Conservation (phyloP, 805 yeast species). For the Zygoascus biomembranicola region DNA sequence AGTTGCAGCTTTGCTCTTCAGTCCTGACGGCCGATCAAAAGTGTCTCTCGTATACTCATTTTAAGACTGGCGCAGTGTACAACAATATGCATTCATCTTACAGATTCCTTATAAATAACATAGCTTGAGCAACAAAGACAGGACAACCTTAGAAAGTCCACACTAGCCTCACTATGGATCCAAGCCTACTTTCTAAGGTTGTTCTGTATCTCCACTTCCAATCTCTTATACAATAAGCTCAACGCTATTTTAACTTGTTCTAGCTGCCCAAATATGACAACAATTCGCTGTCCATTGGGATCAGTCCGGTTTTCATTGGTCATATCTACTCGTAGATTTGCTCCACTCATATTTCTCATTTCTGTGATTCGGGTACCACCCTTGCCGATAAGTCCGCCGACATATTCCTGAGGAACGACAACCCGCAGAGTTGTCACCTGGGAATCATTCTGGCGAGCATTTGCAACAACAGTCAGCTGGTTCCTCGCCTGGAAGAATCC, state of each 20-base stretch:
- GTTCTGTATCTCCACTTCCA: neutral
- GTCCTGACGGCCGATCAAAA: too few relatives aligned
- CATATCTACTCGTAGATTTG: slow-evolving; percentile 58
- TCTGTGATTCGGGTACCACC: slow-evolving; percentile 78
- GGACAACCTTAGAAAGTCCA: too few relatives aligned
- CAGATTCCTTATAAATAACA: too few relatives aligned
- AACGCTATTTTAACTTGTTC: neutral
- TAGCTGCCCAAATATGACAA: neutral
- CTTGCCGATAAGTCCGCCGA: slow-evolving; percentile 80
- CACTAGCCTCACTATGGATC: too few relatives aligned
- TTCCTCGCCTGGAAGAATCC: slow-evolving; percentile 11
- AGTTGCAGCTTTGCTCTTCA: too few relatives aligned
- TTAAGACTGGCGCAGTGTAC: too few relatives aligned
- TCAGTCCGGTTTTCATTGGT: neutral
- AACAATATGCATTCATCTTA: too few relatives aligned
- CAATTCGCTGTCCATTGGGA: neutral
- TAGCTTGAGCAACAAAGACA: too few relatives aligned
- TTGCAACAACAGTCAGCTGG: slow-evolving; percentile 2
- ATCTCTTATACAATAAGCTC: neutral
- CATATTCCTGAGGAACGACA: slow-evolving; percentile 65
- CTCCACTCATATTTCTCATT: slow-evolving; percentile 65
- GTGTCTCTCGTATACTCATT: too few relatives aligned
- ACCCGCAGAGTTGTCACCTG: slow-evolving; percentile 49
- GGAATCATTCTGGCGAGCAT: slow-evolving; percentile 6
- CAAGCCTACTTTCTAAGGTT: neutral